A percentile compares a stretch with the other conserved stretches of the same genome.
These are phyloP conservation scores for Mikania micrantha DNA, from an alignment of 129 eudicot species.

Conservation along the genomic window DNA sequence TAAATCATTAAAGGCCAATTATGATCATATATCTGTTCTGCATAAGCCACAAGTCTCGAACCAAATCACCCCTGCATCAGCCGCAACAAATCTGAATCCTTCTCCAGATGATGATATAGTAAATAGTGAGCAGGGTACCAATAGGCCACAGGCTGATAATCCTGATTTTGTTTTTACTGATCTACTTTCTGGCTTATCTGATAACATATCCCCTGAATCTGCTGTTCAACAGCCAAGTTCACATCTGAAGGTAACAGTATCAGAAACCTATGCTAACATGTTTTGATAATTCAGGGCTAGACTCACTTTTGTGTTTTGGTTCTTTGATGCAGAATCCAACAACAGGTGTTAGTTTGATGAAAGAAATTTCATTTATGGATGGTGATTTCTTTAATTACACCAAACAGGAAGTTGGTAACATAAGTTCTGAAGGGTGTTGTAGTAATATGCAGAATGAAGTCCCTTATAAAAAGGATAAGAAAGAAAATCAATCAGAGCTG, in stretches of 20 bases:
- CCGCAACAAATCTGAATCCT: constrained; percentile 1
- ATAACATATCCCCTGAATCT: constrained; percentile 34
- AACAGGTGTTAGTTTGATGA: constrained; percentile 20
- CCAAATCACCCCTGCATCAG: not conserved
- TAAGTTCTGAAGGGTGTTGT: constrained; percentile 11
- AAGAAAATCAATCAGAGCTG: constrained; percentile 35
- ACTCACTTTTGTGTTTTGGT: constrained; percentile 10
- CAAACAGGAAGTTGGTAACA: constrained; percentile 19
- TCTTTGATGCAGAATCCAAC: constrained; percentile 27
- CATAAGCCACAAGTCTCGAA: constrained; percentile 6
- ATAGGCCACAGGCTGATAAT: constrained; percentile 19
- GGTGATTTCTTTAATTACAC: constrained; percentile 34
- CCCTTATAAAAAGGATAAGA: constrained; percentile 11
- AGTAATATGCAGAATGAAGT: constrained; percentile 24
- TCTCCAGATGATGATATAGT: not conserved
- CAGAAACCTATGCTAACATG: constrained; percentile 13
- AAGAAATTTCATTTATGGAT: constrained; percentile 48
- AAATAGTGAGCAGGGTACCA: constrained; percentile 12
- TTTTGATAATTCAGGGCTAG: constrained; percentile 17
- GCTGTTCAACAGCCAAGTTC: constrained; percentile 18
- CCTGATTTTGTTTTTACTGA: constrained; percentile 26
- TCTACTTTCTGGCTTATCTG: constrained; percentile 32
- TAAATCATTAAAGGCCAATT: not conserved
- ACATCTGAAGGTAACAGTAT: constrained; percentile 18
- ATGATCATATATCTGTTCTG: constrained; percentile 5